Base-by-base conservation (phyloP, 1,284 basidiomycete species). In the Ustilago cynodontis region DNA sequence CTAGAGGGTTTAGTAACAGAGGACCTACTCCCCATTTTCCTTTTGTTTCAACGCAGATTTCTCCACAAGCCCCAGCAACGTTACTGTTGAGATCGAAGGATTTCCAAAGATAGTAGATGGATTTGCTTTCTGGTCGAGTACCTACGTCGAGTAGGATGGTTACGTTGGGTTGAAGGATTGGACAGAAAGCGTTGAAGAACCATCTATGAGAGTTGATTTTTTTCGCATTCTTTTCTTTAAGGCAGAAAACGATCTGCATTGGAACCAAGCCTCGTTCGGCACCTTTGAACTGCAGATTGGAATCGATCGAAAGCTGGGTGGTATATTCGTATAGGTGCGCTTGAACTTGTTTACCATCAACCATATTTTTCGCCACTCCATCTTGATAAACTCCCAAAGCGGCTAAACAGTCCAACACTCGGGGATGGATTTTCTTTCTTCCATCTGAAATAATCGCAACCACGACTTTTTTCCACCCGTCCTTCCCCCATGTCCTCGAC, bases 261-360 rank as follows among this genome's bases (percentile, higher is more conserved):
- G 86, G 86, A 6, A 86, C 86, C 59, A 86, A 64, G 0, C 89
- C 95, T 85, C 95, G 94, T 87, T 98, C 96, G 0, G 94, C 93
- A 77, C 95, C 97, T 82, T 91, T 92, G 89, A 98, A 97, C 81
- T 94, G 93, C 54, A 98, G 87, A 78, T 95, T 92, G 1, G 93
- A 89, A 85, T 95, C 94, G 50, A 98, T 88, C 1, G 90, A 93
- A 82, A 98, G 94, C 43, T 93, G 93, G 0, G 95, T 93, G 0
- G 95, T 98, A 83, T 94, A 94, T 87, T 99, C 96, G 86, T 95
- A 99, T 22, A 98, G 85, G 88, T 99, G 96, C 1, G 95, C 95
- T 1, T 93, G 93, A 14, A 98, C 95, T 28, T 92, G 90, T 80
- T 93, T 92, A 64, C 92, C 91, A 85, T 95, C 93, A 80, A 98